Evolutionary conservation across 345 rosid species (phyloP).

Genomic region (Microthlaspi erraticum): DNA sequence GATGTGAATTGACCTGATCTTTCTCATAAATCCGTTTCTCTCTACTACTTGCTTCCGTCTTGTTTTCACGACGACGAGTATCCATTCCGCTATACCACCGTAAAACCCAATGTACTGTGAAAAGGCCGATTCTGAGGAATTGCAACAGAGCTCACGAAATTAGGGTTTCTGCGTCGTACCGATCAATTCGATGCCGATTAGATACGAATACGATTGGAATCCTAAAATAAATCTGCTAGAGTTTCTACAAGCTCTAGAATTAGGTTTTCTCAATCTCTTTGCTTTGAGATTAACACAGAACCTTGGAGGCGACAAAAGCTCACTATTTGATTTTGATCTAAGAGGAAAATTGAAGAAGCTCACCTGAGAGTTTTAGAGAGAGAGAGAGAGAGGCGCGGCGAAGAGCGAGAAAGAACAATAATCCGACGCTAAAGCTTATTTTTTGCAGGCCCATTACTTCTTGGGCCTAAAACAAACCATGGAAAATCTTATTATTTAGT

Average conservation of each 20-base stretch:
- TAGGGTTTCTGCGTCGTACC: conserved; percentile 7
- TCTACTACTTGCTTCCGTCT: conserved; percentile 50
- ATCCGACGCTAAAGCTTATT: not conserved
- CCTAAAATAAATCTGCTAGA: not conserved
- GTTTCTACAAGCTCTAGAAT: not conserved
- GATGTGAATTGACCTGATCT: conserved; percentile 49
- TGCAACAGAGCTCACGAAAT: not conserved
- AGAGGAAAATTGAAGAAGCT: conserved; percentile 19
- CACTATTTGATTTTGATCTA: conserved; percentile 26
- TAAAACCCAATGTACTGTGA: not conserved
- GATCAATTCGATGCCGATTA: not conserved
- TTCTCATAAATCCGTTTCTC: conserved; percentile 51
- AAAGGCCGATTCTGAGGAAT: not conserved
- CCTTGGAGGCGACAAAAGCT: not conserved
- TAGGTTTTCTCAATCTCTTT: not conserved
- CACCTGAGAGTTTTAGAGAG: conserved; percentile 23
- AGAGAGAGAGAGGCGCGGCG: not conserved
- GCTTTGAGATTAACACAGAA: conserved; percentile 2
- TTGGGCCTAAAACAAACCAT: conserved; percentile 18
- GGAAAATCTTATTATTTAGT: not conserved
- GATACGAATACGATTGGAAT: conserved; percentile 23
- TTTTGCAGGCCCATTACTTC: not conserved
- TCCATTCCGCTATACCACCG: conserved; percentile 52
- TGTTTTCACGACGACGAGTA: conserved; percentile 41
- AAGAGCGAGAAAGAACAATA: not conserved